Evolutionary conservation across 139 green algal species (phyloP).

Genomic region (Edaphochlamys debaryana): DNA sequence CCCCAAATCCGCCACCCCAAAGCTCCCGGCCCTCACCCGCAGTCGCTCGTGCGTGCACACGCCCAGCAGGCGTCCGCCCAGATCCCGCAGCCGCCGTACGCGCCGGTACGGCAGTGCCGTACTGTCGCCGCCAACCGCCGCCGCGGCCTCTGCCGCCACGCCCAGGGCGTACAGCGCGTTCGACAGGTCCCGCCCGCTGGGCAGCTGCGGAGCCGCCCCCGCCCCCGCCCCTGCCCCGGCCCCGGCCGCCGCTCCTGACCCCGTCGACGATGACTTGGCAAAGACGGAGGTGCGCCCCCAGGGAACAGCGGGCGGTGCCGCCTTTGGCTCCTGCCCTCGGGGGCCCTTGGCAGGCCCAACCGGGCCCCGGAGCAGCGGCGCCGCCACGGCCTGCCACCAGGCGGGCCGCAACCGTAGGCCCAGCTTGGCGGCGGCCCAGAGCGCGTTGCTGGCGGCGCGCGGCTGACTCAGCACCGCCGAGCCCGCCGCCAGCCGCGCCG

Average conservation of each 20-base stretch:
- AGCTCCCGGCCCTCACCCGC: background rate
- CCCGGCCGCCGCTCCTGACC: too few relatives aligned
- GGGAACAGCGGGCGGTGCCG: too few relatives aligned
- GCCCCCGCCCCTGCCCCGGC: too few relatives aligned
- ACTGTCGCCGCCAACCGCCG: background rate
- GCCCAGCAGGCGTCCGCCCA: background rate
- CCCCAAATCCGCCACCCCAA: background rate
- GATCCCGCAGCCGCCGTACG: background rate
- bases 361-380: too few relatives aligned
- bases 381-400: constrained; percentile 33
- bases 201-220: too few relatives aligned
- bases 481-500: background rate
- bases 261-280: too few relatives aligned
- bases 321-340: background rate
- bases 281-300: too few relatives aligned
- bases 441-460: constrained; percentile 11
- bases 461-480: constrained; percentile 4
- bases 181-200: constrained; percentile 9
- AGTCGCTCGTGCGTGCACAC: background rate
- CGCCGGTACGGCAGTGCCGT: background rate
- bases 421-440: constrained; percentile 27
- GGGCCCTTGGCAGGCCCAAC: too few relatives aligned
- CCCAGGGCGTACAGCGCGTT: constrained; percentile 22
- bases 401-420: constrained; percentile 9
- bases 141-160: background rate